phyloP scores from a whole-genome alignment of 768 basidiomycete species.

The Rhizopogon salebrosus region DNA sequence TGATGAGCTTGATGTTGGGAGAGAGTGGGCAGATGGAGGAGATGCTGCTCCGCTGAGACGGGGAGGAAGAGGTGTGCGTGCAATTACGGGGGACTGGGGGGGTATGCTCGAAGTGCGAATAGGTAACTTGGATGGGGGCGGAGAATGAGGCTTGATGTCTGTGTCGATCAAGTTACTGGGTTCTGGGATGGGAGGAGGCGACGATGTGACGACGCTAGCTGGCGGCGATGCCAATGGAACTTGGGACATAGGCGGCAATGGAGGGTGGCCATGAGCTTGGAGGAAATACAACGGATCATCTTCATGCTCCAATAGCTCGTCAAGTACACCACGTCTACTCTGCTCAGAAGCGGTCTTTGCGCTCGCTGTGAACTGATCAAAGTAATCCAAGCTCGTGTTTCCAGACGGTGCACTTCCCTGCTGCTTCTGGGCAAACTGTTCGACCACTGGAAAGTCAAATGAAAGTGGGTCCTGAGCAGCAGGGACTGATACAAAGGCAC shows the following conservation, averaged over 20 bases:
- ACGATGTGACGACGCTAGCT: conserved; percentile 6
- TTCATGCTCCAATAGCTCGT: conserved; percentile 61
- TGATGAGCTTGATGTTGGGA: conserved; percentile 12
- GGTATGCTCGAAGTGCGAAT: conserved; percentile 11
- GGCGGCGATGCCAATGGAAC: conserved; percentile 20
- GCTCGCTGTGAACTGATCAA: conserved; percentile 53
- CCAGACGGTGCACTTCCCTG: background rate
- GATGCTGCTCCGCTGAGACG: conserved; percentile 18
- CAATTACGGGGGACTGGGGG: background rate
- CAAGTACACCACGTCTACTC: conserved; percentile 48
- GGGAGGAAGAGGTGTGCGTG: conserved; percentile 17
- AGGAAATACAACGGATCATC: conserved; percentile 69
- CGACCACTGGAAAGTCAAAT: background rate
- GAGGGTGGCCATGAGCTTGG: conserved; percentile 12
- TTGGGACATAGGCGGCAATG: conserved; percentile 24
- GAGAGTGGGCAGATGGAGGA: conserved; percentile 18
- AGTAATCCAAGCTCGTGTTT: conserved; percentile 42
- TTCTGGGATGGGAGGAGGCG: background rate
- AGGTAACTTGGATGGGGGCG: background rate
- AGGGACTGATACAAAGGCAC: conserved; percentile 56
- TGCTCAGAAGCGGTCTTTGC: conserved; percentile 51
- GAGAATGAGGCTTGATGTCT: conserved; percentile 1
- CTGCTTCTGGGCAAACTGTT: background rate
- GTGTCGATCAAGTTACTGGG: conserved; percentile 4
- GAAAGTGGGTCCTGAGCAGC: conserved; percentile 47